Conservation (phyloP, 2,329 filamentous ascomycete genomes). For the Colletotrichum australisinense region DNA sequence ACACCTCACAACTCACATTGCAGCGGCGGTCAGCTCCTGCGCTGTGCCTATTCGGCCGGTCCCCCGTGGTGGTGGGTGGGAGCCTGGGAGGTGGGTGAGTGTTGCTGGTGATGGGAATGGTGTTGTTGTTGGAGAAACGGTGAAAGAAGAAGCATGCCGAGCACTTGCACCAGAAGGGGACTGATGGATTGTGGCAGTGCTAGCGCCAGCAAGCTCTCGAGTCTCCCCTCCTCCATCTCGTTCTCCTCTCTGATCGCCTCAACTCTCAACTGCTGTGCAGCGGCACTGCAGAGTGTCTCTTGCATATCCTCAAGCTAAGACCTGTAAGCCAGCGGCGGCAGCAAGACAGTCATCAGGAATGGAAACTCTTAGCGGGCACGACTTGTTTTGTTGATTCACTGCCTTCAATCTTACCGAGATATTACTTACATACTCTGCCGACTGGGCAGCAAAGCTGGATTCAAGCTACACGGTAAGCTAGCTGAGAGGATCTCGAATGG, state of each 20-base stretch:
- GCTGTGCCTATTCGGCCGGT: background rate
- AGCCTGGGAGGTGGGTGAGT: background rate
- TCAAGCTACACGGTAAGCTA: background rate
- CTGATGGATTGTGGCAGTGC: constrained; percentile 25
- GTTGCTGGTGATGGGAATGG: background rate
- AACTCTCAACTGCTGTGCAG: background rate
- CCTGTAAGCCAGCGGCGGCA: background rate
- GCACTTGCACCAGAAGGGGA: background rate
- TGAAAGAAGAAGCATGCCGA: background rate
- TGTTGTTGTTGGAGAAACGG: no score
- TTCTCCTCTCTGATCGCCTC: background rate
- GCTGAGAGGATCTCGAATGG: background rate
- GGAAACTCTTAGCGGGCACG: background rate
- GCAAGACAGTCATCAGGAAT: background rate
- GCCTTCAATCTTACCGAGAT: background rate
- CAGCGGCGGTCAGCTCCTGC: background rate
- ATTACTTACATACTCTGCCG: background rate
- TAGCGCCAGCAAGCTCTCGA: background rate
- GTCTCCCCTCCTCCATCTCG: background rate
- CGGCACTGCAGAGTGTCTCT: background rate
- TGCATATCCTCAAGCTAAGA: no score
- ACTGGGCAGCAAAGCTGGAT: background rate
- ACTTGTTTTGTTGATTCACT: background rate
- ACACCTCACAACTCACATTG: background rate
- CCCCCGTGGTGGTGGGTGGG: background rate